Evolutionary conservation across 1,139 yeast genomes (phyloP), one percentile per base, ranked within the genome.

Genomic region (Geotrichum macrosporum): DNA sequence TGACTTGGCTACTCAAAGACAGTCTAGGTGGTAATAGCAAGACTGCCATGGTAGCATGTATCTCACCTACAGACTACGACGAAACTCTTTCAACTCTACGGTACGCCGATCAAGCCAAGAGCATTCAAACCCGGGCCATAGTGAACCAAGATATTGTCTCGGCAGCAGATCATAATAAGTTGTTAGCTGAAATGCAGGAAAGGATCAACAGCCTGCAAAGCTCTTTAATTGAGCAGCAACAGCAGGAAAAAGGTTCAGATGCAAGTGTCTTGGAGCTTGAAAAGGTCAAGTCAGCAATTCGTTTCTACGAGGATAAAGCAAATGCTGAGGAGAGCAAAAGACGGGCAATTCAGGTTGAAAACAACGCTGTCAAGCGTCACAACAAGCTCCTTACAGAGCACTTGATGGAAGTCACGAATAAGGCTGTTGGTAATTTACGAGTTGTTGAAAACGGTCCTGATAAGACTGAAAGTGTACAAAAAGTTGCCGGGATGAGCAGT

Each of bases 11-110:
- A 44, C 73, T 89, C 48, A 87, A 88, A 61, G 87, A 85, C 61
- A 87, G 96, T 0, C 70, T 89, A n/a, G 96, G 96, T 3, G 96
- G 96, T 0, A 86, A 87, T 61, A 88, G 96, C 66, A 84, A 85
- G 63, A 89, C 97, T 0, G 92, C 87, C 4, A 89, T 89, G 96
- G 86, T 89, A 57, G 96, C 88, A 1, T 89, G 96, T 66, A 77
- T 89, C 3, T 83, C 94, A 3, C 96, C 96, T 0, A 83, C 88
- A 53, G 96, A 89, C 63, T 87, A 86, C 62, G 96, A 89, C 61
- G 97, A 89, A 60, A 88, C 97, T 0, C 71, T 86, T 47, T 89
- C 88, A 63, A 86, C 96, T 0, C 73, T 89, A 50, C 86, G 86
- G 62, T 89, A 88, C 63, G 96, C 96, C 0, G 80, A 87, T 61